phyloP scores from a whole-genome alignment of 352 stramenopile species.

The Aphanomyces cochlioides region DNA sequence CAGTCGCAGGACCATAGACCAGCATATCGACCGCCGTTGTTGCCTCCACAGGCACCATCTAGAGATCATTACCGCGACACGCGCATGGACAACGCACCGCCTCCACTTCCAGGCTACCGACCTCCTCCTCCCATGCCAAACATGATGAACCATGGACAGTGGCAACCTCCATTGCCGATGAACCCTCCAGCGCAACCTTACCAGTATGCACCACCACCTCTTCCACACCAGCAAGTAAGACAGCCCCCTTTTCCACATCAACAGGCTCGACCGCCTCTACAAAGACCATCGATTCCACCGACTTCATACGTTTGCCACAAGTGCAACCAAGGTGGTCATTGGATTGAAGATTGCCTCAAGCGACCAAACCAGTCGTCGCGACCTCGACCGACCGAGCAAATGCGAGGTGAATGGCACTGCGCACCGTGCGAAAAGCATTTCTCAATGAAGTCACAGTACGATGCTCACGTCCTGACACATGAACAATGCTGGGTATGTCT shows the following conservation, averaged over 20 bases:
- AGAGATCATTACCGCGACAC: not conserved
- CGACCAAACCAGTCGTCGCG: slow-evolving; percentile 31
- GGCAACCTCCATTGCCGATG: no score
- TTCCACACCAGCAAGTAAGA: not conserved
- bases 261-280: slow-evolving; percentile 9
- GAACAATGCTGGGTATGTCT: slow-evolving; percentile 47
- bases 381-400: slow-evolving; percentile 31
- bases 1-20: slow-evolving; percentile 35
- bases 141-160: no score
- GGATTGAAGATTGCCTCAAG: slow-evolving; percentile 70
- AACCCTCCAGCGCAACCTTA: no score
- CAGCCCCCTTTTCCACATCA: slow-evolving; percentile 6
- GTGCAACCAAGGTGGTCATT: slow-evolving; percentile 68
- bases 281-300: slow-evolving; percentile 37
- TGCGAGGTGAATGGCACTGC: slow-evolving; percentile 44
- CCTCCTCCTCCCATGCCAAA: no score
- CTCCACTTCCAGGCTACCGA: not conserved
- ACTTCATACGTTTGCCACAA: slow-evolving; percentile 73
- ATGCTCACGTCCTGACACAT: slow-evolving; percentile 69
- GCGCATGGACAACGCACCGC: not conserved
- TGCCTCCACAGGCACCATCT: slow-evolving; percentile 32
- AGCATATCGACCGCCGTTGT: slow-evolving; percentile 28
- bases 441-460: slow-evolving; percentile 57
- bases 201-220: no score
- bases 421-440: slow-evolving; percentile 74